phyloP scores from a whole-genome alignment of 1,284 basidiomycete species.

The Ceratobasidium sp. region DNA sequence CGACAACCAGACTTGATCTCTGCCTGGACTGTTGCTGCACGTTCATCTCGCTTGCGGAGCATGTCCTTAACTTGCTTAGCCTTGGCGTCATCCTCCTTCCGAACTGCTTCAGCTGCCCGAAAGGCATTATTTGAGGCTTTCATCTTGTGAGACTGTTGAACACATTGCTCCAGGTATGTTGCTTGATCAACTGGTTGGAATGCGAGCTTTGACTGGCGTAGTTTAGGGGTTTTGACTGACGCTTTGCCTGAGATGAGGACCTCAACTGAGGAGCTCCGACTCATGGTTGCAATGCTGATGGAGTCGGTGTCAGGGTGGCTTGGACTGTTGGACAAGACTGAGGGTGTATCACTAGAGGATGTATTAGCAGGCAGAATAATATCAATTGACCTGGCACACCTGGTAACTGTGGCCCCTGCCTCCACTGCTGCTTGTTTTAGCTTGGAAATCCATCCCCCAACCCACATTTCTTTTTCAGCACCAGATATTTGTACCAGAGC shows the following conservation, averaged over 20 bases:
- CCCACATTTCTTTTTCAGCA: background rate
- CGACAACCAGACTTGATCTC: background rate
- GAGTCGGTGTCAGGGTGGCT: background rate
- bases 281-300: background rate
- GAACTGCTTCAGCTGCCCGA: background rate
- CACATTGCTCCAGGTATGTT: slow-evolving; percentile 3
- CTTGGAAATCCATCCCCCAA: slow-evolving; percentile 5
- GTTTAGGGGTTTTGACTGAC: background rate
- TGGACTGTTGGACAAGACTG: background rate
- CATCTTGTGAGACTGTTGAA: background rate
- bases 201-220: slow-evolving; percentile 1
- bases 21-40: background rate
- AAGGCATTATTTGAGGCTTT: background rate
- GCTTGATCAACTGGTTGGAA: background rate
- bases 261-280: background rate
- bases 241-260: background rate
- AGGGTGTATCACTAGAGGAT: background rate
- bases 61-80: background rate
- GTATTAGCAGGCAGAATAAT: no score
- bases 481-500: background rate
- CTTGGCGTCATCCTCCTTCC: background rate
- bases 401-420: background rate
- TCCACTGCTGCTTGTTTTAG: background rate
- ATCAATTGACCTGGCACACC: background rate
- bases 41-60: background rate